These are phyloP conservation scores for Apodospora peruviana DNA, from an alignment of 495 filamentous ascomycete species.

Conservation along the genomic window DNA sequence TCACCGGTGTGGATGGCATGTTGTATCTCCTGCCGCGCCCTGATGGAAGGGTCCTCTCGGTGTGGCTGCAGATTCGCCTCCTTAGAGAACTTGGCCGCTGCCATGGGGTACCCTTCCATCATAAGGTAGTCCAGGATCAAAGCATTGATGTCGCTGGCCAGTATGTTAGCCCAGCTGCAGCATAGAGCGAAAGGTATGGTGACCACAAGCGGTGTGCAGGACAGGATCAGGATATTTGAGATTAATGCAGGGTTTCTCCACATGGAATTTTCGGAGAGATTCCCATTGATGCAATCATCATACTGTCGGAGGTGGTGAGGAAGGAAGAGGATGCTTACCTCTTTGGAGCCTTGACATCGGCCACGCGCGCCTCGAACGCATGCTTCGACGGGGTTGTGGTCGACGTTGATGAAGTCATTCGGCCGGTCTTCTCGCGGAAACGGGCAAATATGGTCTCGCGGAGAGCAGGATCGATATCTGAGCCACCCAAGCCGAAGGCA, in stretches of 20 bases:
- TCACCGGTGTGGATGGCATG: slow-evolving; percentile 76
- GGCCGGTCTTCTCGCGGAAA: slow-evolving; percentile 13
- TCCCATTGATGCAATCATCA: slow-evolving; percentile 99
- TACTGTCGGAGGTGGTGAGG: slow-evolving; percentile 33
- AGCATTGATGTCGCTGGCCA: slow-evolving; percentile 80
- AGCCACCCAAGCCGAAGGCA: slow-evolving; percentile 8
- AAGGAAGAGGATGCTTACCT: slow-evolving; percentile 54
- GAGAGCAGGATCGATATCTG: slow-evolving; percentile 15
- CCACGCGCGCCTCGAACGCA: slow-evolving; percentile 71
- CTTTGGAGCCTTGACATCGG: slow-evolving; percentile 83
- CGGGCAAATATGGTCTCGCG: slow-evolving; percentile 19
- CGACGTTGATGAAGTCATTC: slow-evolving; percentile 58
- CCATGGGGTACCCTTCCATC: slow-evolving; percentile 89
- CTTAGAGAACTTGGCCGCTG: slow-evolving; percentile 85
- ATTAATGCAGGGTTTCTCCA: slow-evolving; percentile 64
- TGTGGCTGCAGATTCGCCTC: slow-evolving; percentile 82
- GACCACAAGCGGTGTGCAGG: slow-evolving; percentile 35
- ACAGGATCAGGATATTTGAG: slow-evolving; percentile 19
- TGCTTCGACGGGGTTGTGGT: slow-evolving; percentile 63
- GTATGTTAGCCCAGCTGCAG: slow-evolving; percentile 7
- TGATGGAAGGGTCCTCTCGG: slow-evolving; percentile 65
- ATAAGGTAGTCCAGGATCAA: slow-evolving; percentile 97
- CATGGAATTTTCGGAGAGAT: slow-evolving; percentile 97
- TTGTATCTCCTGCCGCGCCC: slow-evolving; percentile 71
- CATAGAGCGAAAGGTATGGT: background rate